phyloP scores from a whole-genome alignment of 768 basidiomycete species.

The Pleurotus cornucopiae region DNA sequence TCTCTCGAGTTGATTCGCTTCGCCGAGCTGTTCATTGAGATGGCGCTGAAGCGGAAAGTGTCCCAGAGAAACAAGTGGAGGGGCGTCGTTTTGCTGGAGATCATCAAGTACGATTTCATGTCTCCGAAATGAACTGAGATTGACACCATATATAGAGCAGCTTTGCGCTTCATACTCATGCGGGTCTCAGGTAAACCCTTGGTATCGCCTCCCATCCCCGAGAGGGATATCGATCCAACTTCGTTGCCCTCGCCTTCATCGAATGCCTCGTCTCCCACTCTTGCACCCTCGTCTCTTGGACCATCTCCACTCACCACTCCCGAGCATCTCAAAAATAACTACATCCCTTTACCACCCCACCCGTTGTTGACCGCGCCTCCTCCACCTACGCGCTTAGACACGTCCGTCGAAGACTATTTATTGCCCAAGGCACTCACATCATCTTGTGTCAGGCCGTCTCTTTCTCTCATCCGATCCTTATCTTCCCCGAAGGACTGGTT shows the following conservation, averaged over 20 bases:
- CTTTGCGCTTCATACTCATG: slow-evolving; percentile 71
- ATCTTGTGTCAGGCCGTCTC: slow-evolving; percentile 66
- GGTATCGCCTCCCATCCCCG: slow-evolving; percentile 75
- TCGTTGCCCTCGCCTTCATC: slow-evolving; percentile 48
- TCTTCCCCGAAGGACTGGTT: slow-evolving; percentile 69
- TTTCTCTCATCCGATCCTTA: slow-evolving; percentile 59
- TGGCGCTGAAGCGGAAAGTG: slow-evolving; percentile 73
- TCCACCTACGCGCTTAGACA: slow-evolving; percentile 45
- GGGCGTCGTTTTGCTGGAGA: slow-evolving; percentile 71
- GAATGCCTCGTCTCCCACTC: slow-evolving; percentile 53
- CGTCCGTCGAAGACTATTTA: slow-evolving; percentile 73
- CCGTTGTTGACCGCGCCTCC: slow-evolving; percentile 48
- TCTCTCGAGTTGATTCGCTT: slow-evolving; percentile 74
- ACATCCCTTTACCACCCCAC: slow-evolving; percentile 60
- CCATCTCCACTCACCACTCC: slow-evolving; percentile 61
- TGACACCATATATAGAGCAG: slow-evolving; percentile 44
- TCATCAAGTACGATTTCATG: slow-evolving; percentile 67
- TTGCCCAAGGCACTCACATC: slow-evolving; percentile 78
- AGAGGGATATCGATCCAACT: slow-evolving; percentile 82
- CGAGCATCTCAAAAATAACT: slow-evolving; percentile 80
- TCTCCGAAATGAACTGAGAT: slow-evolving; percentile 6
- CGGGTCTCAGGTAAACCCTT: slow-evolving; percentile 74
- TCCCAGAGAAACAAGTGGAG: slow-evolving; percentile 69
- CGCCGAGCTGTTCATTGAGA: slow-evolving; percentile 84
- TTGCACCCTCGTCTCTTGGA: slow-evolving; percentile 53